Evolutionary conservation across 352 stramenopile species (phyloP), one percentile per base, ranked within the genome.

Genomic region (Phytophthora citrophthora): DNA sequence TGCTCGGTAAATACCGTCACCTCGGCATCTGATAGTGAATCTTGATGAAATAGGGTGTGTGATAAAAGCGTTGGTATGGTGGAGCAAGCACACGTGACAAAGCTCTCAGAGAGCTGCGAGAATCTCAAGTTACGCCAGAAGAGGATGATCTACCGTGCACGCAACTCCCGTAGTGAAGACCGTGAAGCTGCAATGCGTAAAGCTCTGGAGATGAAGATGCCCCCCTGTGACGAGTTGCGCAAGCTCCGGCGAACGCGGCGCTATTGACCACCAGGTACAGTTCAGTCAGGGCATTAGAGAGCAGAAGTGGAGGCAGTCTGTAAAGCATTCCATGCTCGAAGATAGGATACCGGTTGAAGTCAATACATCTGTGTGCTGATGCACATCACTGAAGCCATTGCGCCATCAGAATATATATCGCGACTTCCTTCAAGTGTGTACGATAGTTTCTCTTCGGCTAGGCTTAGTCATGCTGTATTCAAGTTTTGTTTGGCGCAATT

Each of bases 101-200:
- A 74, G 15, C 76, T 96, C 12, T 82, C 81, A 18, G 86, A 96
- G 50, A 82, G 54, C 46, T 96, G 88, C 64, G 85, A 96, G 59
- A 90, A 82, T 72, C 72, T 88, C 46, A 91, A 92, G 76, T 59
- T 90, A 51, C 89, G 89, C 50, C 86, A 95, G 64, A 96, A 93
- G 74, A 85, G 86, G 36, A 91, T 92, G 81, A 89, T 96, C 64
- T 93, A 95, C 68, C 83, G 85, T 31, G 88, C 86, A 7, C 83
- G 88, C 41, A 93, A 90, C 66, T 81, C 81, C 15, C 85, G 87
- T 40, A 89, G 72, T 52, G 83, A 93, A 41, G 79, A 93, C 54
- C 83, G 83, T 11, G 86, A 94, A 56, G 71, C 74, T 13, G 83
- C 82, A 15, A 92, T 96, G 85, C 79, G 81, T 12, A 81, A 84